Evolutionary conservation across 805 yeast species (phyloP).

Genomic region (Pichia paraexigua): DNA sequence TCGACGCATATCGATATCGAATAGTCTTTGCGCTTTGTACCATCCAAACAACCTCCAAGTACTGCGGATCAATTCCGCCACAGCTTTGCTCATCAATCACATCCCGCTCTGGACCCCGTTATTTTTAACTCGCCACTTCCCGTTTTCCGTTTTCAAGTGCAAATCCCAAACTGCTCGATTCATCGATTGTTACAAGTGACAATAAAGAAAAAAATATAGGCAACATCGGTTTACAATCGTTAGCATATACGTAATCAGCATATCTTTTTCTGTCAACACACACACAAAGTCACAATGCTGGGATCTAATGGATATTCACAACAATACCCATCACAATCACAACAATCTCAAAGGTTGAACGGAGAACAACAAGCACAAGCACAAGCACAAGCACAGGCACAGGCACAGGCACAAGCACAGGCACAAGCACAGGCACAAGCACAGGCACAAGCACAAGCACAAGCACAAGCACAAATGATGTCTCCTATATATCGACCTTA

Average conservation of each 20-base stretch:
- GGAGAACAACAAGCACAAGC: slow-evolving; percentile 6
- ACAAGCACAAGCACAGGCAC: slow-evolving; percentile 4
- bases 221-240: too few species aligned
- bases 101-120: not conserved
- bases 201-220: too few species aligned
- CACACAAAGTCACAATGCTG: not conserved
- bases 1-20: too few species aligned
- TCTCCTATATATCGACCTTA: slow-evolving; percentile 3
- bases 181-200: too few species aligned
- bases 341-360: not conserved
- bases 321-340: not conserved
- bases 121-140: not conserved
- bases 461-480: not conserved
- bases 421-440: slow-evolving; percentile 5
- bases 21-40: too few species aligned
- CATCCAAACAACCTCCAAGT: too few species aligned
- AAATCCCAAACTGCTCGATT: not conserved
- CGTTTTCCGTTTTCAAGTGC: not conserved
- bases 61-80: too few species aligned
- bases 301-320: slow-evolving; percentile 2
- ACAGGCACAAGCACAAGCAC: not conserved
- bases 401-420: slow-evolving; percentile 2
- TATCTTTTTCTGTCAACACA: too few species aligned
- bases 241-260: too few species aligned
- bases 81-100: too few species aligned